Evolutionary conservation across 306 rosid genomes (phyloP), one percentile per base, ranked within the genome.

Genomic region (Cicer chorassanicum): DNA sequence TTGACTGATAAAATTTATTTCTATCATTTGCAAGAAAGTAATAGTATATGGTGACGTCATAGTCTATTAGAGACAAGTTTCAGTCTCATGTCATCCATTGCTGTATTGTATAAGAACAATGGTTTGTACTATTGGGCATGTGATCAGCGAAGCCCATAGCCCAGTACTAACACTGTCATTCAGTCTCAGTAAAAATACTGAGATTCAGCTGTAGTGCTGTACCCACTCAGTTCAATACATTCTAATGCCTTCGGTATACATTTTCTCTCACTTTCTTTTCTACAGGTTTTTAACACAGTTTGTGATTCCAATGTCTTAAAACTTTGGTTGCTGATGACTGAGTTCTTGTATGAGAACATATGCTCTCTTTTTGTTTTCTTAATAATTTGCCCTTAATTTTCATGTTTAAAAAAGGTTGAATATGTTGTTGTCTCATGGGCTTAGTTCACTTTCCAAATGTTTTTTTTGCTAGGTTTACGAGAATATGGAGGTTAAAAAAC

Each of bases 401-500:
- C 51, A 29, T 71, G 56, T 76, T 51, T 29, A 29, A 14, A 72
- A 59, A 60, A 55, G 45, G 57, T 48, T 29, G 45, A 71, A 12
- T 75, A 34, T 69, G 45, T 16, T 49, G 34, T 68, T 38, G 34
- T 68, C 38, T 61, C 18, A 1, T 24, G 50, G 66, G 57, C 69
- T 77, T 70, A 34, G 51, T 51, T 83, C 34, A 57, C 83, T 63
- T 72, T 56, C 46, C 68, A 56, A 76, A 78, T 54, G 62, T 79
- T 77, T 81, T 81, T 53, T 19, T 75, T 83, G 85, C 71, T 84
- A 94, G 99, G 99, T 94, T 62, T 92, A 85, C 73, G 99, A 94
- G 89, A 94, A 94, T 86, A 88, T 91, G 4, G 99, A 94, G 87
- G 97, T 94, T 74, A 94, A 94, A 85, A 94, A 86, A 78, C 88